Evolutionary conservation across 768 basidiomycete genomes (phyloP).

Genomic region (Phaeotremella skinneri): DNA sequence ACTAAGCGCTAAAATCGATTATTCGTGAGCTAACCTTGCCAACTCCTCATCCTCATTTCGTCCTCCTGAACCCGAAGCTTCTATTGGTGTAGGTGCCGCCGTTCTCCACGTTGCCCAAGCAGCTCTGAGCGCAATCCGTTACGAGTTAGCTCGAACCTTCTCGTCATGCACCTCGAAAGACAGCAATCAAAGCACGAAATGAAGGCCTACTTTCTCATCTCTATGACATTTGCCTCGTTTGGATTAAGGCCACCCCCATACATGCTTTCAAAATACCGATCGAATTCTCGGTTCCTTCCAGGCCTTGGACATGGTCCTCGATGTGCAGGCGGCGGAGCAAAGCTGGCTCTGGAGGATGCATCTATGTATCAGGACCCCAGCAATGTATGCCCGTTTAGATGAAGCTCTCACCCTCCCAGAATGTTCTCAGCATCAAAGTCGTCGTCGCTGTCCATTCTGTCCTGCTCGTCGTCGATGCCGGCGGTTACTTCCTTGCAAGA

Average conservation of each 20-base stretch:
- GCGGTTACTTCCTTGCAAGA: not conserved
- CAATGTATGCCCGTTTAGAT: not conserved
- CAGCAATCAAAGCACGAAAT: not conserved
- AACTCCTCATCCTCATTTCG: constrained; percentile 40
- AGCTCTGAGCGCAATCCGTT: too few relatives aligned
- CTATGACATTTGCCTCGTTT: constrained; percentile 18
- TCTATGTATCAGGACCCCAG: not conserved
- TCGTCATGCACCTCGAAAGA: too few relatives aligned
- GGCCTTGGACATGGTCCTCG: constrained; percentile 14
- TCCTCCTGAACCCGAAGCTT: not conserved
- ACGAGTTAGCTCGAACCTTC: too few relatives aligned
- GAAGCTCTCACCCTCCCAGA: constrained; percentile 17
- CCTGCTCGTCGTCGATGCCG: not conserved
- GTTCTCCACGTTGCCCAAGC: constrained; percentile 42
- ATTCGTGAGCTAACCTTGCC: constrained; percentile 24
- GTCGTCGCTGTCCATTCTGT: constrained; percentile 14
- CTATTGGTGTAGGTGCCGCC: constrained; percentile 15
- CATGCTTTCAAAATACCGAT: constrained; percentile 23
- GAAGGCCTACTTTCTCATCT: constrained; percentile 33
- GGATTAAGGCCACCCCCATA: constrained; percentile 19
- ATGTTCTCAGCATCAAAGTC: constrained; percentile 18
- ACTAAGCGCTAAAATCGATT: not conserved
- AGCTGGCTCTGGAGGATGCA: not conserved
- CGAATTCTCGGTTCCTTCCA: constrained; percentile 36
- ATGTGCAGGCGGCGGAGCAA: constrained; percentile 1